Evolutionary conservation across 306 rosid genomes (phyloP), one percentile per base, ranked within the genome.

Genomic region (Acmispon strigosus): DNA sequence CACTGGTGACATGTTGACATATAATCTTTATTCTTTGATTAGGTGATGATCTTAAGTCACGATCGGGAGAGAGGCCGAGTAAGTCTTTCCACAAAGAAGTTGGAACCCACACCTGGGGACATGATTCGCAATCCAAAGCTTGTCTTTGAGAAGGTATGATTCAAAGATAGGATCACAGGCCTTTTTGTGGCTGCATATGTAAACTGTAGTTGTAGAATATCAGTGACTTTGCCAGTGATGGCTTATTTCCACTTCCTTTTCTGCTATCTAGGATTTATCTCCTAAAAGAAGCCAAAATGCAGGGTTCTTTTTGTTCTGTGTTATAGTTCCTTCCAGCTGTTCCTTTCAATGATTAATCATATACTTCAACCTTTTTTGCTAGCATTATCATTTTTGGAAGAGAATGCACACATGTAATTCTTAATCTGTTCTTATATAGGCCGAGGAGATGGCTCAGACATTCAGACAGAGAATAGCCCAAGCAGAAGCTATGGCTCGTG

Each of bases 41-140:
- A 93, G 98, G 98, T 93, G 75, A 93, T 93, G 98, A 88, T 32
- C 7, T 32, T 32, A 32, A 32, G 37, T 32, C 37, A 32, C 1
- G 37, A 32, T 32, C 37, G 37, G 37, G 37, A 32, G 37, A 32
- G 37, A 32, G 37, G 37, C 37, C 37, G 37, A 32, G 37, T 32
- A 32, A 32, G 37, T 32, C 37, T 32, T 32, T 32, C 37, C 7
- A 32, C 37, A 32, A 32, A 32, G 37, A 32, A 32, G 37, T 32
- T 32, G 6, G 37, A 32, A 32, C 37, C 37, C 37, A 32, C 37
- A 32, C 37, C 37, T 24, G 98, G 98, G 10, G 98, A 93, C 83
- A 93, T 90, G 98, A 90, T 93, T 76, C 98, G 96, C 78, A 90
- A 93, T 53, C 98, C 98, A 74, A 86, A 84, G 69, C 92, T 93